These are phyloP conservation scores for Termitomyces bulborhizus DNA, from an alignment of 768 basidiomycete genomes.

Conservation along the genomic window DNA sequence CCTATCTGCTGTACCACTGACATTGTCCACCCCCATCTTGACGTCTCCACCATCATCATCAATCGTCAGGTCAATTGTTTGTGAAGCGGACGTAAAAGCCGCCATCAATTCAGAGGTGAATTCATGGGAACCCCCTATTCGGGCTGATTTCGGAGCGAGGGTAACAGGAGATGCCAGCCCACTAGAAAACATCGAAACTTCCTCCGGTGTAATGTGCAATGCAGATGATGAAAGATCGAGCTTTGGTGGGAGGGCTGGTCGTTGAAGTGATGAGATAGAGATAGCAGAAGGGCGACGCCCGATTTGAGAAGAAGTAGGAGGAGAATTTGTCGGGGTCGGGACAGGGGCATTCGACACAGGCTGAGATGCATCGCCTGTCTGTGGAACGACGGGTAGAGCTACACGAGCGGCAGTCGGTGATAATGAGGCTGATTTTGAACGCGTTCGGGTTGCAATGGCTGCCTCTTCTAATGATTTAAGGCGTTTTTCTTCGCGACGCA, in stretches of 20 bases:
- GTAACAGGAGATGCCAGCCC: constrained; percentile 75
- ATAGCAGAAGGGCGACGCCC: constrained; percentile 69
- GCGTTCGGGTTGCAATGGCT: constrained; percentile 22
- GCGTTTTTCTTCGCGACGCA: constrained; percentile 54
- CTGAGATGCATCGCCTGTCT: constrained; percentile 5
- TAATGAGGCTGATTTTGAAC: constrained; percentile 18
- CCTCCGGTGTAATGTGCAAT: constrained; percentile 60
- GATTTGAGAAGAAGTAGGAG: constrained; percentile 23
- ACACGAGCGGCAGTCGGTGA: constrained; percentile 19
- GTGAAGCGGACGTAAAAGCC: constrained; percentile 39
- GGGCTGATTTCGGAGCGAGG: constrained; percentile 74
- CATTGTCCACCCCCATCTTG: constrained; percentile 27
- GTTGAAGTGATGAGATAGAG: constrained; percentile 73
- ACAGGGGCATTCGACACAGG: constrained; percentile 8
- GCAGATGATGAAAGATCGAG: constrained; percentile 74
- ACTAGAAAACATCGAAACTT: constrained; percentile 49
- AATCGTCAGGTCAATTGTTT: constrained; percentile 52
- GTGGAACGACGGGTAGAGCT: constrained; percentile 5
- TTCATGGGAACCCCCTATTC: constrained; percentile 44
- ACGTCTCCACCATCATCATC: constrained; percentile 14
- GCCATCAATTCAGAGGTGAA: constrained; percentile 63
- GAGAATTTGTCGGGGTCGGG: constrained; percentile 28
- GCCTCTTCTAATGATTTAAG: constrained; percentile 32
- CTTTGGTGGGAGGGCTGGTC: constrained; percentile 64
- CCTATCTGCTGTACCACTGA: constrained; percentile 69